Evolutionary conservation across 2,329 filamentous ascomycete genomes (phyloP), one percentile per base, ranked within the genome.

Genomic region (Lithohypha guttulata): DNA sequence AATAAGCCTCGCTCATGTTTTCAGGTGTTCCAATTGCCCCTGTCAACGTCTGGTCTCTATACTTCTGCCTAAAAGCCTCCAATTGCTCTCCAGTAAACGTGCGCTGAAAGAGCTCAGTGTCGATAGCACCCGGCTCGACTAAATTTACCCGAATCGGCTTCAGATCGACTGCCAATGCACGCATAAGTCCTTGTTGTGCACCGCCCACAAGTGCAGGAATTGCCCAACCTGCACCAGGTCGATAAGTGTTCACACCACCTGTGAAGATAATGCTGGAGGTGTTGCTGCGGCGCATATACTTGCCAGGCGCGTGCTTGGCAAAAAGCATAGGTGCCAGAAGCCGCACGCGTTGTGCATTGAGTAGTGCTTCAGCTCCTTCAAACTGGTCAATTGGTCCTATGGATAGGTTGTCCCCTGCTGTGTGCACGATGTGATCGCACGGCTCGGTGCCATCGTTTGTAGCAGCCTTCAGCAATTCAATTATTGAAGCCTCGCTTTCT

Each of bases 401-500:
- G 2, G 47, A 8, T 1, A 26, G 34, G 2, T 40, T 15, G 38
- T 70, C 65, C 15, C 66, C 71, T 0, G 71, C 69, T 0, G 69
- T 72, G 54, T 59, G 63, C 38, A 71, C 55, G 8, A 73, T 59
- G 45, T 74, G 71, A 44, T 75, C 63, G 17, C 74, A 48, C 18
- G 57, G 58, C 19, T 26, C n/a, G 10, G 42, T 44, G 11, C 40
- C 43, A 15, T 34, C 19, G 13, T 43, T 40, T 0, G 58, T 59
- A 4, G 56, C 55, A 11, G 54, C 51, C 7, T 66, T 53, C 38
- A 73, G 61, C 3, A 73, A 56, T 2, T 40, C 42, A 14, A 56
- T 51, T 31, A 73, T 44, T 39, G 67, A 64, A 0, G 44, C 19
- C 41, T 73, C 69, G 22, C 11, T 14, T 20, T 35, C 18, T 19